phyloP scores from a whole-genome alignment of 306 rosid species.

The Quercus mongolica region DNA sequence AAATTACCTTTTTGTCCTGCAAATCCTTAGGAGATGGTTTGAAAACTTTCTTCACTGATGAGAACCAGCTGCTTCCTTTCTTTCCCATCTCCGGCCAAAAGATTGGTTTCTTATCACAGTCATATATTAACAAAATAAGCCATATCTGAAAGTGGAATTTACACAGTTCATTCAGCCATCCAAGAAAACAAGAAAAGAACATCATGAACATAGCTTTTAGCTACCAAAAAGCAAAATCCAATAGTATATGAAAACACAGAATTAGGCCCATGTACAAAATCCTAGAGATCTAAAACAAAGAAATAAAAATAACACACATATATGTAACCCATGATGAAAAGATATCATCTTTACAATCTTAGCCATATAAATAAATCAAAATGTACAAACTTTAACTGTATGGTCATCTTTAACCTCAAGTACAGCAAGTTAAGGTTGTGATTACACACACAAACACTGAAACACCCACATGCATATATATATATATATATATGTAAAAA shows the following conservation, averaged over 20 bases:
- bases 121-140: slow-evolving; percentile 19
- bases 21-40: slow-evolving; percentile 64
- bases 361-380: neutral
- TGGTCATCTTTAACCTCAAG: neutral
- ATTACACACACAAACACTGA: neutral
- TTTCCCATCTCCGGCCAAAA: slow-evolving; percentile 64
- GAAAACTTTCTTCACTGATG: slow-evolving; percentile 84
- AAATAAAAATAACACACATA: neutral
- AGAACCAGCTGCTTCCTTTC: slow-evolving; percentile 86
- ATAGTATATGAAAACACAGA: neutral
- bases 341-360: neutral
- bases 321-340: neutral
- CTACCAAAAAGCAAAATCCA: neutral
- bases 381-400: no score
- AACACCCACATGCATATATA: no score
- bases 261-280: neutral
- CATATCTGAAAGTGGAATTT: slow-evolving; percentile 7
- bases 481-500: no score
- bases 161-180: neutral
- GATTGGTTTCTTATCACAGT: slow-evolving; percentile 21
- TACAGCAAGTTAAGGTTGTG: neutral
- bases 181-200: neutral
- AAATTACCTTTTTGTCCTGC: slow-evolving; percentile 57
- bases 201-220: neutral
- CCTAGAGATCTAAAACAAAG: neutral